Evolutionary conservation across 208 protist genomes (phyloP).

Genomic region (Zelonia costaricensis): DNA sequence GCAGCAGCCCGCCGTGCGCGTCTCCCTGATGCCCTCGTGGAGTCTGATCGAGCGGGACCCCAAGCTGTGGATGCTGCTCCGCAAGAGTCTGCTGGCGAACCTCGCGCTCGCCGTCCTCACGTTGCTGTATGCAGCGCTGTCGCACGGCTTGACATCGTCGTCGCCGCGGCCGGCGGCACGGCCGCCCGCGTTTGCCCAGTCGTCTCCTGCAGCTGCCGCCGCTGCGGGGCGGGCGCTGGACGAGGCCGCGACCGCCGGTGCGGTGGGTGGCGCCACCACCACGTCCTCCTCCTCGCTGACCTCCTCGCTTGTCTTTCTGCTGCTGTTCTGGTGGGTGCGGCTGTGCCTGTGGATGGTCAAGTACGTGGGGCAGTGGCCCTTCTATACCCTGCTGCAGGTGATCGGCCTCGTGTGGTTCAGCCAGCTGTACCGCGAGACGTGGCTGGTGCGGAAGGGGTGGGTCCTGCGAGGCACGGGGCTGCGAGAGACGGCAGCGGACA

Average conservation of each 20-base stretch:
- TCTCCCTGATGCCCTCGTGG: constrained; percentile 36
- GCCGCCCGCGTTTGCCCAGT: neutral
- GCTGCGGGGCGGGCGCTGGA: neutral
- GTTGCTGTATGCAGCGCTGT: constrained; percentile 19
- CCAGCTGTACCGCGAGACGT: constrained; percentile 43
- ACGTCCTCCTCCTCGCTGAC: neutral
- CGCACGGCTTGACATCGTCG: constrained; percentile 7
- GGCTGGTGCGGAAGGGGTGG: constrained; percentile 42
- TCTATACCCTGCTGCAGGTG: constrained; percentile 40
- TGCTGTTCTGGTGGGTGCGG: constrained; percentile 21
- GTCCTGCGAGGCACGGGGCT: constrained; percentile 28
- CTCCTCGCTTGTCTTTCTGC: neutral
- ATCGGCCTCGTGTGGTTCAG: constrained; percentile 45
- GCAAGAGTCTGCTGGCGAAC: constrained; percentile 38
- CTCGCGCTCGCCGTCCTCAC: constrained; percentile 18
- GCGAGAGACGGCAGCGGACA: constrained; percentile 6
- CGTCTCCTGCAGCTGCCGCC: neutral
- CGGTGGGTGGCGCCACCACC: neutral
- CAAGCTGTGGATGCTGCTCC: constrained; percentile 45
- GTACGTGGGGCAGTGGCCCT: constrained; percentile 39
- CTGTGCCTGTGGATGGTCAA: constrained; percentile 27
- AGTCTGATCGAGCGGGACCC: constrained; percentile 32
- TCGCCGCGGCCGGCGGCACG: neutral
- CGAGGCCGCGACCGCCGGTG: neutral
- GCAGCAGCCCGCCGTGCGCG: neutral